These are phyloP conservation scores for Geranium incanum DNA, from an alignment of 441 rosid genomes.

Conservation along the genomic window DNA sequence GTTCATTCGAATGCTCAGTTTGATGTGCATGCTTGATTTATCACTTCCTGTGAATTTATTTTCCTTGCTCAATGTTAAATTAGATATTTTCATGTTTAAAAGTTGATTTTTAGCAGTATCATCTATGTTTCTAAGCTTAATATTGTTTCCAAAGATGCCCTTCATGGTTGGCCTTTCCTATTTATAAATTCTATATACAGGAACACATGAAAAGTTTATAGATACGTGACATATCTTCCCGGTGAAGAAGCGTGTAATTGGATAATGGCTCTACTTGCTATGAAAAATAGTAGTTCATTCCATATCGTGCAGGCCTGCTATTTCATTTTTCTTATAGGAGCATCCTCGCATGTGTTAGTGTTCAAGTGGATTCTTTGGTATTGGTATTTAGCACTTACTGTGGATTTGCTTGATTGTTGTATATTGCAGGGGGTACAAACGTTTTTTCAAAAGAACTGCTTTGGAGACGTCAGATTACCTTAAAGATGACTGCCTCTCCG, in stretches of 20 bases:
- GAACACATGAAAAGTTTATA: neutral
- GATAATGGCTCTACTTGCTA: neutral
- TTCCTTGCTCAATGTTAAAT: neutral
- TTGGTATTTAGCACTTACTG: neutral
- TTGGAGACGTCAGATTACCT: conserved; percentile 81
- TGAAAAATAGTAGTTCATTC: neutral
- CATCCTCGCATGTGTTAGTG: neutral
- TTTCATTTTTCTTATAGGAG: neutral
- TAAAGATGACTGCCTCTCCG: conserved; percentile 65
- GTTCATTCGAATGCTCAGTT: too few relatives aligned
- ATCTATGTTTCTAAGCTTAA: neutral
- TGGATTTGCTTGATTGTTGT: conserved; percentile 10
- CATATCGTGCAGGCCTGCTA: neutral
- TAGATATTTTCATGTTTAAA: neutral
- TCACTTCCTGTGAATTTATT: neutral
- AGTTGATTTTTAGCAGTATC: neutral
- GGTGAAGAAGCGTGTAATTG: neutral
- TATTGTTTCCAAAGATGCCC: neutral
- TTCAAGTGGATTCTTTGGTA: neutral
- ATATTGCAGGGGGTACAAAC: conserved; percentile 79
- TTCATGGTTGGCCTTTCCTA: neutral
- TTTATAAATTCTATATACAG: neutral
- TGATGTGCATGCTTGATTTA: too few relatives aligned
- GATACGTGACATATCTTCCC: neutral
- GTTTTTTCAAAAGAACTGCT: conserved; percentile 69